Base-by-base conservation (phyloP, 2,329 filamentous ascomycete genomes). In the Clonostachys solani region DNA sequence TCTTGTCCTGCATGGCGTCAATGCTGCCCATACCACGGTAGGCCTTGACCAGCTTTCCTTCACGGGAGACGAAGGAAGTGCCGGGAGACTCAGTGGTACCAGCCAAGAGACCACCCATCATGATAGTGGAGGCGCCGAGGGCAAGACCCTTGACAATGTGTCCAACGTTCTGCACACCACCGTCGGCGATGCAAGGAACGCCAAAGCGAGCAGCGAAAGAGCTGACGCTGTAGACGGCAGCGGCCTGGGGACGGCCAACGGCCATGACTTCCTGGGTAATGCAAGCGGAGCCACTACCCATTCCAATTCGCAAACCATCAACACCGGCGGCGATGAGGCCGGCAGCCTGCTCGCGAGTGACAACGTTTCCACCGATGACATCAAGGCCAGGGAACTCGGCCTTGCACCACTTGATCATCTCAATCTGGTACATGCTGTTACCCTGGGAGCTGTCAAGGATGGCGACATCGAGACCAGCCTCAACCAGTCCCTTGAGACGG, bases 211-310 rank as follows among this genome's bases (percentile, higher is more conserved):
- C 87, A 45, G 94, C 92, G 61, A 99, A 99, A 46, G 83, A 77
- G 61, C 89, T 86, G 59, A 99, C 94, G 57, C 86, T 89, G 77
- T 88, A 91, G 50, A 99, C 92, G 40, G 94, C 86, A 29, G 92
- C 89, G 40, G 95, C 94, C 73, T 99, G 94, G 49, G 94, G 94
- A 60, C 94, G 87, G 50, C 95, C 94, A 44, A 99, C 92, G 57
- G 94, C 94, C 94, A 99, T 99, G 64, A 99, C 95, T 74, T 99
- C 94, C 73, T 99, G 94, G 48, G 94, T 99, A 60, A 99, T 99
- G 72, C 94, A 99, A 63, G 94, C 94, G 63, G 89, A 95, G 63
- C 94, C 94, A 65, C 90, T 95, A 58, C 94, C 94, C 94, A 99
- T 99, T 66, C 94, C 94, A 64, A 99, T 99, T 66, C 94, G 89